Evolutionary conservation across 2,329 filamentous ascomycete genomes (phyloP).

Genomic region (Colletotrichum tofieldiae): DNA sequence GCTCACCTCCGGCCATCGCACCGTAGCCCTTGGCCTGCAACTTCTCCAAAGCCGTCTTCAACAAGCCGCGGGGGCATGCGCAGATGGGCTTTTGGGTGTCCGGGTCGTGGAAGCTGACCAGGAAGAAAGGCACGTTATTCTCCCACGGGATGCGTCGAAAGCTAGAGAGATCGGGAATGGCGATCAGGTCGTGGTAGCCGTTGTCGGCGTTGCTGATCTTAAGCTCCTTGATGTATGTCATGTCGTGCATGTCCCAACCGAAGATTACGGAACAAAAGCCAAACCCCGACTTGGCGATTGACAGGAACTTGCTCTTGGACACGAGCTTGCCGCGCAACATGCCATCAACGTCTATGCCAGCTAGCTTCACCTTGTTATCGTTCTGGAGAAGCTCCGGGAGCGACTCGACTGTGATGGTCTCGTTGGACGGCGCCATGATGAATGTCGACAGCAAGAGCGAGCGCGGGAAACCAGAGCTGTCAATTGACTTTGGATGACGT

Average conservation of each 20-base stretch:
- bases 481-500: constrained; percentile 40
- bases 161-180: constrained; percentile 82
- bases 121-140: constrained; percentile 86
- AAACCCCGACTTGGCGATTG: constrained; percentile 84
- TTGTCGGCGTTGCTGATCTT: constrained; percentile 92
- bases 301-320: constrained; percentile 93
- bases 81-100: constrained; percentile 80
- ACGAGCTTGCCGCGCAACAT: constrained; percentile 91
- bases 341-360: constrained; percentile 89
- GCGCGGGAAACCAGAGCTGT: background rate
- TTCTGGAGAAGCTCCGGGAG: constrained; percentile 77
- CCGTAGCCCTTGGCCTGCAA: constrained; percentile 78
- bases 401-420: constrained; percentile 71
- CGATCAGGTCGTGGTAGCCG: constrained; percentile 89
- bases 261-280: constrained; percentile 96
- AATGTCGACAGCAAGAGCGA: background rate
- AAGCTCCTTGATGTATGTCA: constrained; percentile 89
- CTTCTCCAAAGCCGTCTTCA: constrained; percentile 79
- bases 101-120: constrained; percentile 87
- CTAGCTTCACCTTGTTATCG: constrained; percentile 88
- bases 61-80: constrained; percentile 84
- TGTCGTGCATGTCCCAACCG: constrained; percentile 97
- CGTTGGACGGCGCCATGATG: constrained; percentile 48
- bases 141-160: constrained; percentile 95
- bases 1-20: constrained; percentile 90